A percentile compares a stretch with the other conserved stretches of the same genome.
phyloP scores from a whole-genome alignment of 768 basidiomycete genomes.

The Lactarius tabidus region DNA sequence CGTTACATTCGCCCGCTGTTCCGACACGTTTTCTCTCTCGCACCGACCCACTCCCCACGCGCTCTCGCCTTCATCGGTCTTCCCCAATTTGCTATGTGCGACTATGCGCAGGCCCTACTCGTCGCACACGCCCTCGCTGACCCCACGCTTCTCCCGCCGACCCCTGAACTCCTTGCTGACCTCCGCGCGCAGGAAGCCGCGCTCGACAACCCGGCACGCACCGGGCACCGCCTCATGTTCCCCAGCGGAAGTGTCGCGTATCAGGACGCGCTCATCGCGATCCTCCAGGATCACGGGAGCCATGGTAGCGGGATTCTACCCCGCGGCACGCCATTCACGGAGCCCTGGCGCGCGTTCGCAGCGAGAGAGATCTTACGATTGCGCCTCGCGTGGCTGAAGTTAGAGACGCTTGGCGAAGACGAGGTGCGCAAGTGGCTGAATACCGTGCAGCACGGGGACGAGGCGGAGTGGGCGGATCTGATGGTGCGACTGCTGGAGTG shows the following conservation, averaged over 20 bases:
- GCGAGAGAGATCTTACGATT: slow-evolving; percentile 35
- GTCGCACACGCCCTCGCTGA: slow-evolving; percentile 43
- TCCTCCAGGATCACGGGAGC: slow-evolving; percentile 28
- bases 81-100: slow-evolving; percentile 47
- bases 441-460: slow-evolving; percentile 42
- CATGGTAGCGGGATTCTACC: slow-evolving; percentile 33
- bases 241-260: slow-evolving; percentile 36
- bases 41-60: slow-evolving; percentile 42
- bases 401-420: slow-evolving; percentile 40
- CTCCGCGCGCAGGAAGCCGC: slow-evolving; percentile 11
- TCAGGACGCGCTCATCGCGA: slow-evolving; percentile 33
- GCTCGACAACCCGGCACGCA: slow-evolving; percentile 44
- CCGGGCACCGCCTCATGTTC: slow-evolving; percentile 46
- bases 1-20: slow-evolving; percentile 54
- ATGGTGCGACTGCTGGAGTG: slow-evolving; percentile 31
- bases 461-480: slow-evolving; percentile 39
- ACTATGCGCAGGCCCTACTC: slow-evolving; percentile 49
- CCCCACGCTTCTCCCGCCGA: slow-evolving; percentile 39
- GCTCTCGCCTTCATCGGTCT: slow-evolving; percentile 54
- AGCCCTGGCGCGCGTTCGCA: slow-evolving; percentile 36
- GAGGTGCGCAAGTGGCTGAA: slow-evolving; percentile 39
- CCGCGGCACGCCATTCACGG: slow-evolving; percentile 46
- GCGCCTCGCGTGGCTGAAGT: slow-evolving; percentile 42
- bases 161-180: slow-evolving; percentile 35
- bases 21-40: slow-evolving; percentile 49